Evolutionary conservation across 495 filamentous ascomycete genomes (phyloP).

Genomic region (Trichoderma orchidacearum): DNA sequence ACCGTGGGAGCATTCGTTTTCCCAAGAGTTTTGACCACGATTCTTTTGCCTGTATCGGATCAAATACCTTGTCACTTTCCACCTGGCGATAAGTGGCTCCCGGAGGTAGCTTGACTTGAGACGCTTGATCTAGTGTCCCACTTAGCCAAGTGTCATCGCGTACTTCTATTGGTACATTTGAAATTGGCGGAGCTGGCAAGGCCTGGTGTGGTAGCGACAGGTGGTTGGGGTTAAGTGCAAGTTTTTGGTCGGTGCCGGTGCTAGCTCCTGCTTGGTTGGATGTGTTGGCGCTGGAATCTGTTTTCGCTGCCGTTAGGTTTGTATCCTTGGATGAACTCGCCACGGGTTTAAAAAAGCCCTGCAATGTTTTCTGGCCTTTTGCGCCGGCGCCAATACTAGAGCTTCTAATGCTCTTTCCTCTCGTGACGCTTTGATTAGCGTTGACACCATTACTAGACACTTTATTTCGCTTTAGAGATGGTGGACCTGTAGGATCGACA

Average conservation of each 20-base stretch:
- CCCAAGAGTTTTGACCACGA: conserved; percentile 79
- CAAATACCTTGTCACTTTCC: conserved; percentile 31
- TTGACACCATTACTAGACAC: background rate
- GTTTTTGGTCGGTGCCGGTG: background rate
- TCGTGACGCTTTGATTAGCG: background rate
- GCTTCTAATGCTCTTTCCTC: background rate
- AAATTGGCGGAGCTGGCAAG: background rate
- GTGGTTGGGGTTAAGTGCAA: background rate
- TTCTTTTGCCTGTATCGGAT: conserved; percentile 63
- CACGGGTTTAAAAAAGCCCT: conserved; percentile 64
- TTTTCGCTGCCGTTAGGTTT: conserved; percentile 1
- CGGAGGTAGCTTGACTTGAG: background rate
- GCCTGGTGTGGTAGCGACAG: background rate
- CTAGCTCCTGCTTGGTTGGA: background rate
- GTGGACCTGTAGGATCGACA: background rate
- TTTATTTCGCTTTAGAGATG: background rate
- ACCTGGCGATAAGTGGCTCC: background rate
- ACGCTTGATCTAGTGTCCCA: background rate
- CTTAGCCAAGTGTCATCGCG: background rate
- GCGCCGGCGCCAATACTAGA: background rate
- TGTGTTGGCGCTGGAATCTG: background rate
- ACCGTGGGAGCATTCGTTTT: conserved; percentile 58
- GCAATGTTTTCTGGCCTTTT: conserved; percentile 52
- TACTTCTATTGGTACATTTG: background rate
- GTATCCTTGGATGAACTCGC: conserved; percentile 17